These are phyloP conservation scores for Salix udensis DNA, from an alignment of 345 rosid genomes.

Conservation along the genomic window DNA sequence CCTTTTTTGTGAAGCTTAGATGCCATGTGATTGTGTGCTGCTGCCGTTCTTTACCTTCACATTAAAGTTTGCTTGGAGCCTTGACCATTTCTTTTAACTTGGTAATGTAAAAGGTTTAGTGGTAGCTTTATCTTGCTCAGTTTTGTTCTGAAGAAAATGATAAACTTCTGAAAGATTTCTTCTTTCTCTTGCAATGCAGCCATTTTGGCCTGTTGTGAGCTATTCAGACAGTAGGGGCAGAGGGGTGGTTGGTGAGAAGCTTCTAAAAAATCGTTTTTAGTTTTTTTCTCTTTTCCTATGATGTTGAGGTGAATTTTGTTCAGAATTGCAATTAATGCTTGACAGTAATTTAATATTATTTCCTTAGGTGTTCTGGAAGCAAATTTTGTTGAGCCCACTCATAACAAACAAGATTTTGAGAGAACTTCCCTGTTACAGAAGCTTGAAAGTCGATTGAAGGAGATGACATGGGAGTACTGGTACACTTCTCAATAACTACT, in stretches of 20 bases:
- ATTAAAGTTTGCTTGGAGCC: not conserved
- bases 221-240: conserved; percentile 50
- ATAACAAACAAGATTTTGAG: conserved; percentile 96
- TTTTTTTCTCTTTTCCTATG: not conserved
- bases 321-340: not conserved
- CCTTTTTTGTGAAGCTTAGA: not conserved
- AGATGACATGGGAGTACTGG: conserved; percentile 94
- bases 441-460: conserved; percentile 87
- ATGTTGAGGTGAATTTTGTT: not conserved
- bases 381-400: conserved; percentile 87
- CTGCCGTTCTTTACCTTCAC: not conserved
- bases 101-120: not conserved
- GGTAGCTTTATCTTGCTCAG: not conserved
- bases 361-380: conserved; percentile 82
- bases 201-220: conserved; percentile 78
- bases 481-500: conserved; percentile 18
- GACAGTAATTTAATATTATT: not conserved
- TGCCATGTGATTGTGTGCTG: not conserved
- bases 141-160: not conserved
- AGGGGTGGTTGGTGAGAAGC: conserved; percentile 90
- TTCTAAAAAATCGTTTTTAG: not conserved
- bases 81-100: not conserved
- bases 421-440: conserved; percentile 91
- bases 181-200: conserved; percentile 44
- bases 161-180: not conserved